Evolutionary conservation across 768 basidiomycete species (phyloP), one percentile per base, ranked within the genome.

Genomic region (Hypholoma sublateritium): DNA sequence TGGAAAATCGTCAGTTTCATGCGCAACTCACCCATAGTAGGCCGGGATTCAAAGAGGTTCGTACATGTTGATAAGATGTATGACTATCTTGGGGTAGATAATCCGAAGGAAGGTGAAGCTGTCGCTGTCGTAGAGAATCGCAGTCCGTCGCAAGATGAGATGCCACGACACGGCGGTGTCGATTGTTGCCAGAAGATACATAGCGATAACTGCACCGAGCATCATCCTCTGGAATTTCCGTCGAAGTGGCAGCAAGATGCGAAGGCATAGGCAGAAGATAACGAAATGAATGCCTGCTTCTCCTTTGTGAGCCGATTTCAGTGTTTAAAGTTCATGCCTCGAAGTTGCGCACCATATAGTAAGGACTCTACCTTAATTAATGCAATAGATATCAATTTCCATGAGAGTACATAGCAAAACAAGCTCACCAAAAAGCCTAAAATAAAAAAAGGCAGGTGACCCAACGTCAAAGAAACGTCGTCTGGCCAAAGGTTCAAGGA

Each of bases 151-250:
- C 21, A 51, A 21, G 24, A 37, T 36, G n/a, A 51, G 36, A 7
- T 37, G 35, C 50, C 50, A 51, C 13, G 50, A 51, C 9, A 51
- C 32, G 13, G 50, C 50, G 16, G 39, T 36, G 22, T 51, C 50
- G 34, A 22, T 1, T 16, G 50, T 51, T 1, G 50, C 35, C 16
- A 51, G 50, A 5, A 51, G 12, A 21, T 36, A 51, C 50, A 51
- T 51, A 5, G 37, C 12, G 16, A 51, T 36, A 13, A 51, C n/a
- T 16, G 37, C 50, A 22, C 50, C 37, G 4, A 51, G 37, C 50
- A 51, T 51, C 35, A 51, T 39, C 3, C 37, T 34, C 22, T 51
- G 50, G 24, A 51, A 19, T 21, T 25, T 51, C 19, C 50, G 39
- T 14, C 37, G 36, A 16, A 34, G 36, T 12, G 50, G 50, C 6